Evolutionary conservation across 306 rosid genomes (phyloP).

Genomic region (cucumber (Cucumis sativus)): Cucumber_9930_V3 NC_026657.2:6983001-6983500

Average conservation of each 20-base stretch:
- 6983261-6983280: slow-evolving; percentile 73
- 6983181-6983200: slow-evolving; percentile 71
- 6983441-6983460: background rate
- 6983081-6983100: background rate
- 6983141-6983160: background rate
- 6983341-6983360: background rate
- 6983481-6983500: slow-evolving; percentile 82
- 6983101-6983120: background rate
- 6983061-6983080: background rate
- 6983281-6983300: slow-evolving; percentile 39
- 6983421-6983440: background rate
- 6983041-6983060: background rate
- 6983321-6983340: background rate
- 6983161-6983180: slow-evolving; percentile 54
- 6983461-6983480: slow-evolving; percentile 27
- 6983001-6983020: slow-evolving; percentile 74
- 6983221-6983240: slow-evolving; percentile 48
- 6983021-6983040: background rate
- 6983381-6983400: background rate
- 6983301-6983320: background rate
- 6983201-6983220: slow-evolving; percentile 59
- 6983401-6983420: background rate
- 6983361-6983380: background rate
- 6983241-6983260: slow-evolving; percentile 47
- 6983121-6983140: background rate